These are phyloP conservation scores for Conticribra guillardii DNA, from an alignment of 108 stramenopile species.

Conservation along the genomic window DNA sequence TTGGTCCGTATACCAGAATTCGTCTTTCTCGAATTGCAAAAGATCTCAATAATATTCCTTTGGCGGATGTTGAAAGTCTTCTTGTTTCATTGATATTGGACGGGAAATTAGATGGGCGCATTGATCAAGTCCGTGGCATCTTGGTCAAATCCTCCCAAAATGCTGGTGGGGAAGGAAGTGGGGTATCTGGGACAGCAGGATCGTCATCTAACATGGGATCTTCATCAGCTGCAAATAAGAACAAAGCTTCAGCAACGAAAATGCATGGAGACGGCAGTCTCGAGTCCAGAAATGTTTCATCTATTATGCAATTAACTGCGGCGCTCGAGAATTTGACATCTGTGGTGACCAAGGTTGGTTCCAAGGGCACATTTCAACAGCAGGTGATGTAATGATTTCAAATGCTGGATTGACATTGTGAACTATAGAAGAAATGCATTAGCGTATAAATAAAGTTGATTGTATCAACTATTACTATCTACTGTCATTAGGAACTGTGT, in stretches of 20 bases:
- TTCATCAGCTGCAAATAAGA: neutral
- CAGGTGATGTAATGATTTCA: constrained; percentile 11
- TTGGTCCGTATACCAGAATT: constrained; percentile 90
- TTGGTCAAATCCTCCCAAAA: constrained; percentile 39
- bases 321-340: constrained; percentile 32
- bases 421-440: neutral
- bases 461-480: no score
- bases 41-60: constrained; percentile 88
- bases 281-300: constrained; percentile 18
- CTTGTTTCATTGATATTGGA: constrained; percentile 88
- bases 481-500: constrained; percentile 24
- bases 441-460: no score
- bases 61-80: constrained; percentile 85
- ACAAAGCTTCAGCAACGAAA: neutral
- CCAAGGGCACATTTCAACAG: constrained; percentile 11
- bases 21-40: constrained; percentile 73
- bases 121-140: constrained; percentile 81
- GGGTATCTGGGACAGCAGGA: no score
- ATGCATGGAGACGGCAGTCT: neutral
- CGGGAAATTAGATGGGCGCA: constrained; percentile 76
- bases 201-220: neutral
- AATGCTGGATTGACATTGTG: no score
- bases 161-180: neutral
- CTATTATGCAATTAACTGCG: constrained; percentile 29
- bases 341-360: constrained; percentile 23